Evolutionary conservation across 192 early-diverging fungal genomes (phyloP), one percentile per base, ranked within the genome.

Genomic region (Chytriomyces sp.): DNA sequence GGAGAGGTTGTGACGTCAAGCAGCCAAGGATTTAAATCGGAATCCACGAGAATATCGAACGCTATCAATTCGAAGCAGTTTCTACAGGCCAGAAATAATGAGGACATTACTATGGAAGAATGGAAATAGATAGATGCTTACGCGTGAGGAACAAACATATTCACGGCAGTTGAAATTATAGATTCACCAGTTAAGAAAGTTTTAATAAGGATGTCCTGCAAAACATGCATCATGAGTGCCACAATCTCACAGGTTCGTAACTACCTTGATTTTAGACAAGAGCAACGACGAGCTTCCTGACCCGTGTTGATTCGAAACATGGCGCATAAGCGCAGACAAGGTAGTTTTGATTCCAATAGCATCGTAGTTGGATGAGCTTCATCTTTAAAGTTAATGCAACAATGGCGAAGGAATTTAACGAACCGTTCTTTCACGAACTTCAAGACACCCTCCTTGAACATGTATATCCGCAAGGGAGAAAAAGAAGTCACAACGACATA

Each of bases 1-100:
- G 85, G 85, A 7, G 77, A 80, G 10, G 81, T 80, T 41, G 84
- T 84, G 36, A 86, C 84, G 52, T 86, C 84, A 59, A 86, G 84
- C 55, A 86, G 57, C 85, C 85, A 86, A 28, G 85, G 84, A 31
- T 80, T 65, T 41, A 86, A 57, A 44, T 81, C 61, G 8, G 70
- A 54, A 54, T 86, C 85, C 31, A 86, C 80, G 40, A 86, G 82
- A 31, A 86, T 80, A 72, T 86, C 85, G 56, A 87, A 86, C 5
- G 82, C 85, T 52, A 87, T 82, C 39, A 86, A 80, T 58, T 86
- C 85, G 62, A 86, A 86, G 56, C 85, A 86, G 73, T 86, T 75
- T 63, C 64, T 59, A 30, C 5, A 26, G 31, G 31, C 2, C 14
- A 31, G 31, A 60, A 32, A 60, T 26, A 1, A 26, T 1, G 22